Percentiles rank a stretch among this genome's conserved stretches.
Conservation (phyloP, 805 yeast species). For the Zygosaccharomyces pseudorouxii region DNA sequence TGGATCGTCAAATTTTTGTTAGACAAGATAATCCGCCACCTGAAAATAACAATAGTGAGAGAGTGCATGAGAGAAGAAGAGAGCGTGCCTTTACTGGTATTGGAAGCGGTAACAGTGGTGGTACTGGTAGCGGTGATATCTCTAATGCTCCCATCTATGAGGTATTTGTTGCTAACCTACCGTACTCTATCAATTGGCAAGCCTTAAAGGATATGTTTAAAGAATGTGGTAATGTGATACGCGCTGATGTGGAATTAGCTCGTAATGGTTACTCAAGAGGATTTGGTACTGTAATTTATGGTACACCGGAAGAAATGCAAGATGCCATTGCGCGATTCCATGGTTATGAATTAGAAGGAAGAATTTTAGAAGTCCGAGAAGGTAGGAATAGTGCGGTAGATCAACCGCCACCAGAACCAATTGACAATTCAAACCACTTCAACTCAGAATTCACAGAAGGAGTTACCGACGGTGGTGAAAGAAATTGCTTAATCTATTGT, state of each 20-base stretch:
- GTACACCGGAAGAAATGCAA: conserved; percentile 60
- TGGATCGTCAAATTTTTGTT: conserved; percentile 77
- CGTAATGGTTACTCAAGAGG: conserved; percentile 78
- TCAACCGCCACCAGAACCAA: conserved; percentile 8
- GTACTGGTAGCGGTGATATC: background rate
- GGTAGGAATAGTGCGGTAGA: conserved; percentile 40
- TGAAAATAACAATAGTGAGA: conserved; percentile 28
- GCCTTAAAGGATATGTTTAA: conserved; percentile 79
- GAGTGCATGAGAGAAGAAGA: conserved; percentile 14
- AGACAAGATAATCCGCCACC: conserved; percentile 89
- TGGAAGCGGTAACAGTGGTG: background rate
- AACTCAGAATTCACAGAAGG: conserved; percentile 57
- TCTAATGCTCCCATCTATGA: conserved; percentile 37
- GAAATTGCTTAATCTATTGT: conserved; percentile 59
- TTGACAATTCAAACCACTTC: conserved; percentile 27
- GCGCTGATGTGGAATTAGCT: conserved; percentile 72
- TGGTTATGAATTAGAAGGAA: conserved; percentile 69
- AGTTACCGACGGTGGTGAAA: conserved; percentile 57
- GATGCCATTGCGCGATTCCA: conserved; percentile 66
- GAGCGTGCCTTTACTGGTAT: conserved; percentile 5
- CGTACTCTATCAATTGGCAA: conserved; percentile 75
- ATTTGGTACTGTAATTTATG: conserved; percentile 74
- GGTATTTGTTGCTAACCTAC: conserved; percentile 76
- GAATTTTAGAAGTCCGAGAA: conserved; percentile 73
- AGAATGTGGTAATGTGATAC: conserved; percentile 65